Evolutionary conservation across 2,329 filamentous ascomycete species (phyloP).

Genomic region (Helicocarpus griseus): DNA sequence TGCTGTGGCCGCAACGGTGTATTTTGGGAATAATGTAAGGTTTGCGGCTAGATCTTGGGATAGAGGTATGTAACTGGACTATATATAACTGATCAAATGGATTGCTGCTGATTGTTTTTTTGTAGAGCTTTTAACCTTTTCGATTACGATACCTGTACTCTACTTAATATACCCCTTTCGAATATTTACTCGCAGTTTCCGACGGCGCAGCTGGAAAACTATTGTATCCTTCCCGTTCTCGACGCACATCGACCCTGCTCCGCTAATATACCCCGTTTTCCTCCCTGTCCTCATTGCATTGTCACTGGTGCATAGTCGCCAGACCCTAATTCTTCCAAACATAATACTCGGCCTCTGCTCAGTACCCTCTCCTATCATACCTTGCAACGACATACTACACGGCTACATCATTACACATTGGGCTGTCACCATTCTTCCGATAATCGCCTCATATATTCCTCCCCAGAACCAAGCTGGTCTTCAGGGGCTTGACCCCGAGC

Average conservation of each 20-base stretch:
- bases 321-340: slow-evolving; percentile 61
- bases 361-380: slow-evolving; percentile 63
- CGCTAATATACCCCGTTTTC: slow-evolving; percentile 73
- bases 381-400: slow-evolving; percentile 47
- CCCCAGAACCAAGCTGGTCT: slow-evolving; percentile 24
- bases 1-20: slow-evolving; percentile 40
- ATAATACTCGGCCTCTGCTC: slow-evolving; percentile 72
- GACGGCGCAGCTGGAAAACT: slow-evolving; percentile 22
- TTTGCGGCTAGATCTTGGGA: slow-evolving; percentile 26
- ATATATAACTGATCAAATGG: not conserved
- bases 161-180: slow-evolving; percentile 49
- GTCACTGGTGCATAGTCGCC: slow-evolving; percentile 56
- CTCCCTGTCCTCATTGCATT: slow-evolving; percentile 69
- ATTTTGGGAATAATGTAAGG: slow-evolving; percentile 23
- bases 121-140: slow-evolving; percentile 27
- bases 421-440: slow-evolving; percentile 62
- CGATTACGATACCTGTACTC: slow-evolving; percentile 22
- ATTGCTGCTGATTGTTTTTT: slow-evolving; percentile 9
- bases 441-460: slow-evolving; percentile 44
- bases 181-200: slow-evolving; percentile 27
- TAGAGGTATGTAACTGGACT: slow-evolving; percentile 23
- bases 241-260: slow-evolving; percentile 77
- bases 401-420: slow-evolving; percentile 65
- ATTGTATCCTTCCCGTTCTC: slow-evolving; percentile 53
- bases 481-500: slow-evolving; percentile 44